Conservation (phyloP, 2,329 filamentous ascomycete species). For the Aspergillus felis region DNA sequence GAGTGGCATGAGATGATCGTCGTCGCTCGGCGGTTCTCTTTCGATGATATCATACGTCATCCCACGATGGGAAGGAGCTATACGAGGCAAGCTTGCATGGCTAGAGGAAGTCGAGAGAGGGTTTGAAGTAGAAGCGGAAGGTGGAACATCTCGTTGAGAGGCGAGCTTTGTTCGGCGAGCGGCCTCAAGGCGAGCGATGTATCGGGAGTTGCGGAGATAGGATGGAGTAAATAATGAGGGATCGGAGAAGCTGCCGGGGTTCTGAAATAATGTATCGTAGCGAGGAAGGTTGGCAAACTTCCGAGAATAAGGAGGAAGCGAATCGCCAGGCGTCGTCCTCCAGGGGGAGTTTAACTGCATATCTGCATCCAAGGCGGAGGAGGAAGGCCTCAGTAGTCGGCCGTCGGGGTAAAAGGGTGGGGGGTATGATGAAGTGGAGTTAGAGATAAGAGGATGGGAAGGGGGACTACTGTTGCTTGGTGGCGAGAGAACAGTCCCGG, state of each 20-base stretch:
- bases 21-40: conserved; percentile 57
- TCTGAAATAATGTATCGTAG: conserved; percentile 24
- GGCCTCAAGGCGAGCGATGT: conserved; percentile 71
- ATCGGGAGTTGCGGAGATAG: conserved; percentile 73
- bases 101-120: conserved; percentile 54
- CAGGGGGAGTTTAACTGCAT: conserved; percentile 47
- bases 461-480: conserved; percentile 44
- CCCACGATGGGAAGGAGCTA: conserved; percentile 66
- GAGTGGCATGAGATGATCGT: conserved; percentile 64
- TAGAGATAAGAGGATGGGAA: conserved; percentile 52
- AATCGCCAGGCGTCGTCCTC: conserved; percentile 39
- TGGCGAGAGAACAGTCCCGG: conserved; percentile 45
- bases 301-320: conserved; percentile 46
- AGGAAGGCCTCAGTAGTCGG: conserved; percentile 30
- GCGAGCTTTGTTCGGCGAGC: conserved; percentile 60
- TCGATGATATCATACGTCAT: conserved; percentile 84
- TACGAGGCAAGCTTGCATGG: conserved; percentile 55
- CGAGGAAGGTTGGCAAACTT: conserved; percentile 40
- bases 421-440: conserved; percentile 33
- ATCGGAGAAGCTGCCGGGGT: conserved; percentile 23
- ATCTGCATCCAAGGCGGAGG: conserved; percentile 47
- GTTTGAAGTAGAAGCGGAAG: conserved; percentile 46
- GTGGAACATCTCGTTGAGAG: conserved; percentile 45
- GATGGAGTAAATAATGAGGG: conserved; percentile 66
- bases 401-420: conserved; percentile 32